Evolutionary conservation across 148 eudicot genomes (phyloP).

Genomic region (Diospyros lotus): DNA sequence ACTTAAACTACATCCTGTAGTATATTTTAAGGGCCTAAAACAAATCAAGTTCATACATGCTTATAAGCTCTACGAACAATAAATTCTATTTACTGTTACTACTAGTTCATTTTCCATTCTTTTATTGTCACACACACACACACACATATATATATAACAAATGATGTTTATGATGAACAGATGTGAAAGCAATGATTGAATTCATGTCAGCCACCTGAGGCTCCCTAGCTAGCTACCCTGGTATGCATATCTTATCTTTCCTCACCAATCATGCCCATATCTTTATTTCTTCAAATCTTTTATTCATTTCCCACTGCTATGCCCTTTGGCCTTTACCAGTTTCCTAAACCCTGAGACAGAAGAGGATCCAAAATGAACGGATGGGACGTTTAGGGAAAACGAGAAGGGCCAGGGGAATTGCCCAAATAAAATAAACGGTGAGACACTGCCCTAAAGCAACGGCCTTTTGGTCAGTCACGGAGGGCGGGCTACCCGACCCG

Average conservation of each 20-base stretch:
- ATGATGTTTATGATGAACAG: too few relatives aligned
- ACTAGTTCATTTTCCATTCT: not conserved
- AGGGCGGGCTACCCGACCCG: not conserved
- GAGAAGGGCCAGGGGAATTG: not conserved
- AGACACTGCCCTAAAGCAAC: conserved; percentile 25
- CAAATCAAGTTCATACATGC: too few relatives aligned
- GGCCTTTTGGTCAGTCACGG: conserved; percentile 18
- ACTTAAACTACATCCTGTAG: too few relatives aligned
- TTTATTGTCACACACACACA: too few relatives aligned
- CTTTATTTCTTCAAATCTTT: conserved; percentile 7
- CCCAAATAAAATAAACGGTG: not conserved
- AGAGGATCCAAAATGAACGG: not conserved
- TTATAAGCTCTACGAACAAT: too few relatives aligned
- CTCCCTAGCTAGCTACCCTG: not conserved
- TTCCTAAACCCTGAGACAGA: too few relatives aligned
- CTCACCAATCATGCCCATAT: conserved; percentile 13
- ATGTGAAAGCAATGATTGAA: conserved; percentile 15
- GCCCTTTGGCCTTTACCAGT: not conserved
- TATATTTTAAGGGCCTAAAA: too few relatives aligned
- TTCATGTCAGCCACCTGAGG: conserved; percentile 24
- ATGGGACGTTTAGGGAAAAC: not conserved
- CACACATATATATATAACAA: too few relatives aligned
- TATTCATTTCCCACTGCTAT: conserved; percentile 6
- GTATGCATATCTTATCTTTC: conserved; percentile 35
- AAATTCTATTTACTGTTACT: too few relatives aligned